These are phyloP conservation scores for Persicaria maculosa DNA, from an alignment of 148 eudicot genomes.

Conservation along the genomic window DNA sequence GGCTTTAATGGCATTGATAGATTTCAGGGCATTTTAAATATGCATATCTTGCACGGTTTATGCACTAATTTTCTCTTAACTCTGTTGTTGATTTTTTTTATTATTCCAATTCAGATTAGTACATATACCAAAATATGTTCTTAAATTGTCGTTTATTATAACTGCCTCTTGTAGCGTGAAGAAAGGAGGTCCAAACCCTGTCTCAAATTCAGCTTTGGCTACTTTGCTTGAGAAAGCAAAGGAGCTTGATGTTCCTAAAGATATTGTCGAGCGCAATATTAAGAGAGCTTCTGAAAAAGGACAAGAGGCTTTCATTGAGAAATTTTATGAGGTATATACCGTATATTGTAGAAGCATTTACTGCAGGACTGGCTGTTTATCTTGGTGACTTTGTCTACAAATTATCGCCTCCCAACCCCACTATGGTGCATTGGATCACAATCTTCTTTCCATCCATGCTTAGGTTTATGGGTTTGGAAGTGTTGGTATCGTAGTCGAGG, in stretches of 20 bases:
- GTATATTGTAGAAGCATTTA: neutral
- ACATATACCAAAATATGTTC: neutral
- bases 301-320: slow-evolving; percentile 87
- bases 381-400: neutral
- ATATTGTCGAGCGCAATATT: slow-evolving; percentile 83
- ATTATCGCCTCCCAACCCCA: neutral
- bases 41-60: neutral
- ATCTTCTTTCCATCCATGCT: slow-evolving; percentile 1
- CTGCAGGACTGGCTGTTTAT: slow-evolving; percentile 1
- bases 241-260: slow-evolving; percentile 94
- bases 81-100: neutral
- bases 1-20: neutral
- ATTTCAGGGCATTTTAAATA: neutral
- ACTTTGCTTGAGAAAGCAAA: slow-evolving; percentile 69
- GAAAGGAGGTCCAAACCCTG: slow-evolving; percentile 84
- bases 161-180: slow-evolving; percentile 50
- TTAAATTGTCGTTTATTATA: neutral
- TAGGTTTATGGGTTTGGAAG: slow-evolving; percentile 97
- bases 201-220: slow-evolving; percentile 65
- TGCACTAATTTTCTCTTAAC: neutral
- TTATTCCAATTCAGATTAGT: neutral
- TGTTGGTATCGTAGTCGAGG: slow-evolving; percentile 84
- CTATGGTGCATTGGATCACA: neutral
- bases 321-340: slow-evolving; percentile 87
- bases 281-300: slow-evolving; percentile 98